Percentiles rank a stretch among this genome's conserved stretches.
Conservation (phyloP, 2,329 filamentous ascomycete genomes). For the Apiospora pterosperma region DNA sequence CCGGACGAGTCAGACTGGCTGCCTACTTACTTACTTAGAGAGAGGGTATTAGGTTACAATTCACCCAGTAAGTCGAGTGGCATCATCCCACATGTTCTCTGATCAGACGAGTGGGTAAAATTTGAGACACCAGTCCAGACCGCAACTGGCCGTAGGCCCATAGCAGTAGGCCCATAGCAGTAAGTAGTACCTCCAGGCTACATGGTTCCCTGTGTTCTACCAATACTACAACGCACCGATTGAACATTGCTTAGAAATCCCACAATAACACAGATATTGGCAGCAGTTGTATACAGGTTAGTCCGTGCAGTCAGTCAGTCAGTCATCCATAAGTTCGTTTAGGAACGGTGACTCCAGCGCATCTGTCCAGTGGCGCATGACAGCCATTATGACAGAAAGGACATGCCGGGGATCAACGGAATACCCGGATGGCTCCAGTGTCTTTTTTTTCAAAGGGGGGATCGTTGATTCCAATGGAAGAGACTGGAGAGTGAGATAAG, state of each 20-base stretch:
- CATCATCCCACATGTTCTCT: background rate
- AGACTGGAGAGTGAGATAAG: background rate
- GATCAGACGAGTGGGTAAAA: background rate
- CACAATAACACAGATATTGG: background rate
- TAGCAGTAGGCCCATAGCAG: too few species aligned
- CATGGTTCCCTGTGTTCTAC: too few species aligned
- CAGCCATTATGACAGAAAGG: background rate
- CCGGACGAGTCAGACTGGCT: background rate
- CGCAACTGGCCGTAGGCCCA: background rate
- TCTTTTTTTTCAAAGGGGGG: background rate
- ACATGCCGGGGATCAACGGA: background rate
- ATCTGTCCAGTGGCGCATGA: background rate
- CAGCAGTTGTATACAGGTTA: too few species aligned
- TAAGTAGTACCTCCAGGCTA: background rate
- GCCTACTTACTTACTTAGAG: background rate
- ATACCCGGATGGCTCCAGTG: background rate
- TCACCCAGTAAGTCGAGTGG: background rate
- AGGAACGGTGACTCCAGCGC: background rate
- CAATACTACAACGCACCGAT: background rate
- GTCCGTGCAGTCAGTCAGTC: background rate
- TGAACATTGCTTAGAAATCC: conserved; percentile 1
- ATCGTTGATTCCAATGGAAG: background rate
- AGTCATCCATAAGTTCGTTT: background rate
- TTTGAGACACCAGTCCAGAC: background rate
- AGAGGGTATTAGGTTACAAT: background rate